phyloP scores from a whole-genome alignment of 1,284 basidiomycete genomes.

The Anthracocystis walkeri region DNA sequence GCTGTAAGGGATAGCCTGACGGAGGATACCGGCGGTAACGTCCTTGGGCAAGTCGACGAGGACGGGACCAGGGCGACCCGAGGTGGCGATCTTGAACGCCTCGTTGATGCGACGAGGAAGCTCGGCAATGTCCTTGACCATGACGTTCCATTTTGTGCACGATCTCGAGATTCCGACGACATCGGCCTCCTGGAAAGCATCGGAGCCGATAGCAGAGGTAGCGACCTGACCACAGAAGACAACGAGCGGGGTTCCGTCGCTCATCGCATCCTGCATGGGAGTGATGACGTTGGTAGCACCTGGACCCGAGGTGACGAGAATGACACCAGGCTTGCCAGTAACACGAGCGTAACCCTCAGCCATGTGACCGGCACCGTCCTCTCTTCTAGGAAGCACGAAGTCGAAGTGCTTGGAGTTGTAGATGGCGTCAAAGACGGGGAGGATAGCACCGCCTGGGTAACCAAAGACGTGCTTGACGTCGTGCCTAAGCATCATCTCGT shows the following conservation, averaged over 20 bases:
- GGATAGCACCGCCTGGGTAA: conserved; percentile 96
- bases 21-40: conserved; percentile 90
- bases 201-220: conserved; percentile 95
- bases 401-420: conserved; percentile 95
- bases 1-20: conserved; percentile 86
- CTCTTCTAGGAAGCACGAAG: conserved; percentile 94
- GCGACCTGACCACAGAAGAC: conserved; percentile 98
- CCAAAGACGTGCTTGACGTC: conserved; percentile 96
- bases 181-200: conserved; percentile 98
- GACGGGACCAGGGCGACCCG: conserved; percentile 94
- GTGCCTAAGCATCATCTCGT: conserved; percentile 99
- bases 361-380: conserved; percentile 99
- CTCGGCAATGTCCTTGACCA: conserved; percentile 97
- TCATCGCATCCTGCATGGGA: conserved; percentile 96
- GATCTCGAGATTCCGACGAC: conserved; percentile 93
- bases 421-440: conserved; percentile 98
- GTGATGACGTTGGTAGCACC: conserved; percentile 98
- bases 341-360: conserved; percentile 97
- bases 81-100: conserved; percentile 98
- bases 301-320: conserved; percentile 96
- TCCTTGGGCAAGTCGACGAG: conserved; percentile 98
- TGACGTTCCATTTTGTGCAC: conserved; percentile 99
- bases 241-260: conserved; percentile 92
- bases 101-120: conserved; percentile 96
- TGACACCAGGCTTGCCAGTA: conserved; percentile 96